Evolutionary conservation across 441 rosid genomes (phyloP).

Genomic region (Theobroma grandiflorum): DNA sequence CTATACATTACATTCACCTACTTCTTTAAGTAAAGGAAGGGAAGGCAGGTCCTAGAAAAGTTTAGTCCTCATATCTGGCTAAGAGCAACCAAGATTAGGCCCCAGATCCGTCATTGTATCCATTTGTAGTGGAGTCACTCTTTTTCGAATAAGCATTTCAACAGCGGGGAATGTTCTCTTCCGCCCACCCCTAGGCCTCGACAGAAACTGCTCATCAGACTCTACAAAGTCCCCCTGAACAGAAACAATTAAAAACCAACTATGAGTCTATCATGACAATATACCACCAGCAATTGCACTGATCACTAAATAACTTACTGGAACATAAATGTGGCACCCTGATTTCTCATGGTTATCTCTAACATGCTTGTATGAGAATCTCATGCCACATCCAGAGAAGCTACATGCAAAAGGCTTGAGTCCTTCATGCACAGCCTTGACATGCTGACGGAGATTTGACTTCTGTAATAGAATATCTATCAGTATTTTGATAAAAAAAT

Average conservation of each 20-base stretch:
- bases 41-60: no score
- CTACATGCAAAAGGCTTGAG: constrained; percentile 65
- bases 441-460: constrained; percentile 71
- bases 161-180: constrained; percentile 71
- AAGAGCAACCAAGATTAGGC: neutral
- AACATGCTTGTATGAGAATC: constrained; percentile 82
- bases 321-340: constrained; percentile 57
- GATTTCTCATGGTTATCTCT: constrained; percentile 84
- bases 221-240: constrained; percentile 83
- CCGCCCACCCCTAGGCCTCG: constrained; percentile 85
- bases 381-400: constrained; percentile 71
- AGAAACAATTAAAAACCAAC: neutral
- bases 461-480: constrained; percentile 44
- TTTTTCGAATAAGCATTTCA: constrained; percentile 69
- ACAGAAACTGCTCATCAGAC: constrained; percentile 64
- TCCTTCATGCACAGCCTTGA: constrained; percentile 72
- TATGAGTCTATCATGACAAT: neutral
- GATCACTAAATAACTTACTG: constrained; percentile 51
- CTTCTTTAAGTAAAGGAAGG: no score
- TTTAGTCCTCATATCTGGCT: neutral
- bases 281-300: neutral
- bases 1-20: no score
- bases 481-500: neutral
- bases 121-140: constrained; percentile 49
- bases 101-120: constrained; percentile 6